Evolutionary conservation across 1,284 basidiomycete genomes (phyloP).

Genomic region (Pseudozyma hubeiensis): DNA sequence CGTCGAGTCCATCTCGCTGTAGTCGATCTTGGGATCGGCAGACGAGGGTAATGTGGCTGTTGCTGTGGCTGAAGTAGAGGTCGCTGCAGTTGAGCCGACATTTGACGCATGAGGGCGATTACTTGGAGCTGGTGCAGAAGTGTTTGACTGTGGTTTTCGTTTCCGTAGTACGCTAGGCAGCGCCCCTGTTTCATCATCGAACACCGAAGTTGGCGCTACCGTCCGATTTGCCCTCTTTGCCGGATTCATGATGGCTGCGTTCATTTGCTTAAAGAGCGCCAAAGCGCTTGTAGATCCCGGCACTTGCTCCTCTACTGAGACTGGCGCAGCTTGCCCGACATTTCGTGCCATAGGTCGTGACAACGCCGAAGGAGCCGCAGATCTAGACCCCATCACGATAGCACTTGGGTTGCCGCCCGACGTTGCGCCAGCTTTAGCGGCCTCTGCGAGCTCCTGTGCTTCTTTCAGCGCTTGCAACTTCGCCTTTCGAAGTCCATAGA

Average conservation of each 20-base stretch:
- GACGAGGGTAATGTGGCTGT: slow-evolving; percentile 8
- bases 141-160: neutral
- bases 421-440: slow-evolving; percentile 3
- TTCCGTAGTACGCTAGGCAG: slow-evolving; percentile 29
- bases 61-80: neutral
- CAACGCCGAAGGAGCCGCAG: slow-evolving; percentile 1
- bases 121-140: neutral
- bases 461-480: slow-evolving; percentile 40
- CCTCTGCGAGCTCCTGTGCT: slow-evolving; percentile 32
- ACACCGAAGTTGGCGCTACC: slow-evolving; percentile 41
- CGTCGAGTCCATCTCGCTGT: slow-evolving; percentile 48
- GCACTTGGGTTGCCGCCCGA: neutral
- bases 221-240: slow-evolving; percentile 6
- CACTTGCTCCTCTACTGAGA: neutral
- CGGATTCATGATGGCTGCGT: slow-evolving; percentile 25
- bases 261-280: slow-evolving; percentile 37
- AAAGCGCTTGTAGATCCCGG: slow-evolving; percentile 7
- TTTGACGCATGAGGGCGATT: neutral
- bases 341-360: neutral
- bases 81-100: neutral
- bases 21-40: slow-evolving; percentile 34
- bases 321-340: neutral
- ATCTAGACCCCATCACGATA: neutral
- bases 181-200: slow-evolving; percentile 35
- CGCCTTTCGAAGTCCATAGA: slow-evolving; percentile 45